These are phyloP conservation scores for Bryum argenteum DNA, from an alignment of 225 moss, liverwort and hornwort genomes.

Conservation along the genomic window DNA sequence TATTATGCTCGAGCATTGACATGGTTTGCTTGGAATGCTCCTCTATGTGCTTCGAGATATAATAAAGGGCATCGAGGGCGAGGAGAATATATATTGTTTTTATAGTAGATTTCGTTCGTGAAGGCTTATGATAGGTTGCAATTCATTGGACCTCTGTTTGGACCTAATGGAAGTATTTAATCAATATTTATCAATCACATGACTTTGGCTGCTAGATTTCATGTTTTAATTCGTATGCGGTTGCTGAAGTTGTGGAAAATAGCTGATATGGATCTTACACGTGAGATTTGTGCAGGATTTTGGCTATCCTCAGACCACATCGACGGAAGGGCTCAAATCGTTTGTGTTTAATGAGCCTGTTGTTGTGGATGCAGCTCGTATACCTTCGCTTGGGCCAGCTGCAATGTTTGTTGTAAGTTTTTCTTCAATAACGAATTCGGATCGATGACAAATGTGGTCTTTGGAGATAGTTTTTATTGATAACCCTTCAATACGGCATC, in stretches of 20 bases:
- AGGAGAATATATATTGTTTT: not conserved
- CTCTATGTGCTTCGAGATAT: not conserved
- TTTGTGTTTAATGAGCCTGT: slow-evolving; percentile 99
- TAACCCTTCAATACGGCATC: not conserved
- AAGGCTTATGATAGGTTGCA: not conserved
- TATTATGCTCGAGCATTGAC: too few relatives aligned
- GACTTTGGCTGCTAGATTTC: not conserved
- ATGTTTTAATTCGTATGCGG: not conserved
- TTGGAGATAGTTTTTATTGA: slow-evolving; percentile 12
- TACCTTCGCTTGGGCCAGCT: slow-evolving; percentile 96
- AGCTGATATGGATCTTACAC: slow-evolving; percentile 1
- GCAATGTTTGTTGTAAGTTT: slow-evolving; percentile 88
- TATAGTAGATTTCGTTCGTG: not conserved
- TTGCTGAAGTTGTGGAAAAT: not conserved
- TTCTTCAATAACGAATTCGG: slow-evolving; percentile 2
- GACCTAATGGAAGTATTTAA: not conserved
- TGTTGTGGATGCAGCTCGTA: slow-evolving; percentile 89
- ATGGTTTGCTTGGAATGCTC: not conserved
- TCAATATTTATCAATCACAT: not conserved
- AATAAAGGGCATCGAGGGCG: too few relatives aligned
- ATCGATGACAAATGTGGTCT: slow-evolving; percentile 7
- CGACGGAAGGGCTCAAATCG: slow-evolving; percentile 92
- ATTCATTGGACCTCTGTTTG: not conserved
- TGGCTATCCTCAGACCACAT: slow-evolving; percentile 97
- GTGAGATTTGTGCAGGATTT: slow-evolving; percentile 69